Evolutionary conservation across 805 yeast species (phyloP).

Genomic region (Metschnikowia matae): DNA sequence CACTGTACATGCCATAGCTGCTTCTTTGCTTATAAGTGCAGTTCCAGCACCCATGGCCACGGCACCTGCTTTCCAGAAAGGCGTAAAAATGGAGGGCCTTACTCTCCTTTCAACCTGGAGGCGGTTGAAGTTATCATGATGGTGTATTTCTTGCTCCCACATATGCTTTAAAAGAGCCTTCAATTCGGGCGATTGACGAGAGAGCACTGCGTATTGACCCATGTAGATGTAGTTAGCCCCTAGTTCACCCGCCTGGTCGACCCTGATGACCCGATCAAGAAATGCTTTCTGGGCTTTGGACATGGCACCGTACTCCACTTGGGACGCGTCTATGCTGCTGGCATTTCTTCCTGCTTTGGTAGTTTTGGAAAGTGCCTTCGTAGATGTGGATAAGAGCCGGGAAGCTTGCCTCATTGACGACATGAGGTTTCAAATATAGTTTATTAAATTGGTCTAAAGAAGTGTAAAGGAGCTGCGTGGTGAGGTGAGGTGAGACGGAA

Average conservation of each 20-base stretch:
- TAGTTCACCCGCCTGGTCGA: slow-evolving; percentile 96
- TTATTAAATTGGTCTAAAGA: no score
- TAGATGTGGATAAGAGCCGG: slow-evolving; percentile 1
- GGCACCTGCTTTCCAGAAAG: slow-evolving; percentile 92
- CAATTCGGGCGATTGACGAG: slow-evolving; percentile 65
- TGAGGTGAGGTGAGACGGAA: neutral
- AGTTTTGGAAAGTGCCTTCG: slow-evolving; percentile 8
- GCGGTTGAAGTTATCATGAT: slow-evolving; percentile 77
- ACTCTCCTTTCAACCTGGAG: slow-evolving; percentile 75
- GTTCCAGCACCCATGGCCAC: slow-evolving; percentile 81
- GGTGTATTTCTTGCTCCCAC: slow-evolving; percentile 98
- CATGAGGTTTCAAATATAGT: neutral
- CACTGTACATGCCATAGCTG: slow-evolving; percentile 99
- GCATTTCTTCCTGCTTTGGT: neutral
- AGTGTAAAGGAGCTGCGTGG: neutral
- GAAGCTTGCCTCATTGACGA: neutral
- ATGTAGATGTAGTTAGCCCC: slow-evolving; percentile 92
- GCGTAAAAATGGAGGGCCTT: slow-evolving; percentile 88
- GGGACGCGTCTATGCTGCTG: neutral
- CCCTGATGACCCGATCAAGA: slow-evolving; percentile 73
- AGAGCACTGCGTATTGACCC: slow-evolving; percentile 80
- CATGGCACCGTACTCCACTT: slow-evolving; percentile 33
- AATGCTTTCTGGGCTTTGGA: slow-evolving; percentile 62
- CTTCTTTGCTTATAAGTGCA: slow-evolving; percentile 83
- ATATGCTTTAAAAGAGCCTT: slow-evolving; percentile 82